Conservation (phyloP, 208 protist genomes). For the Wallacemonas sp. region DNA sequence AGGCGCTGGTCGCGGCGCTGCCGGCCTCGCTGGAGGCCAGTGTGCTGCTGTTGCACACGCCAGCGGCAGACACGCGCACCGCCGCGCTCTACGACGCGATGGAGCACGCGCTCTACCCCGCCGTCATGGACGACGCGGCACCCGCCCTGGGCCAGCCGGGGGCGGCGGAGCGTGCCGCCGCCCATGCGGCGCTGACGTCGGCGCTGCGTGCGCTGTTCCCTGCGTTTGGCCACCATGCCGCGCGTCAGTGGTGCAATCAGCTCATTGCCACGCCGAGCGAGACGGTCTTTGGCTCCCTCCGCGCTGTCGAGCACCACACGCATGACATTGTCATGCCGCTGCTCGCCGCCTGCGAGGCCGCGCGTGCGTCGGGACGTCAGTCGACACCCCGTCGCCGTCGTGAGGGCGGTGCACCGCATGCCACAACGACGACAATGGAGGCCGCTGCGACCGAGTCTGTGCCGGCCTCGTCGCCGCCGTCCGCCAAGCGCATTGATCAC, state of each 20-base stretch:
- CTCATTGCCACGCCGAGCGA: conserved; percentile 18
- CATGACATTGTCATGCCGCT: not conserved
- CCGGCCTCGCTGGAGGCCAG: conserved; percentile 28
- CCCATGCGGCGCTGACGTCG: not conserved
- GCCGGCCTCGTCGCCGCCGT: not conserved
- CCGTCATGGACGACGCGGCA: not conserved
- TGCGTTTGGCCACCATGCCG: conserved; percentile 24
- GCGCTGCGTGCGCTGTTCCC: conserved; percentile 23
- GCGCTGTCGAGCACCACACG: conserved; percentile 15
- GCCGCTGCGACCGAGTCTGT: no score
- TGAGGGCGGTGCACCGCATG: not conserved
- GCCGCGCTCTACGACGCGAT: conserved; percentile 23
- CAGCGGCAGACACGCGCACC: not conserved
- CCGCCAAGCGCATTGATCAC: not conserved
- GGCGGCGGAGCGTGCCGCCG: conserved; percentile 16
- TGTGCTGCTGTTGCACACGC: conserved; percentile 24
- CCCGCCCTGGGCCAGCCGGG: not conserved
- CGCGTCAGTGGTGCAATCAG: conserved; percentile 20
- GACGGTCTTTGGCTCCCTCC: conserved; percentile 17
- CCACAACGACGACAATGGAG: not conserved
- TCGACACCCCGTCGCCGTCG: no score
- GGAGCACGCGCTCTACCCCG: conserved; percentile 12
- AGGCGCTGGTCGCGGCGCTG: conserved; percentile 21
- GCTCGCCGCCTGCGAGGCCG: not conserved
- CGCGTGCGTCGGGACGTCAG: not conserved